These are phyloP conservation scores for Ceratocystis albifundus DNA, from an alignment of 2,329 filamentous ascomycete species.

Conservation along the genomic window DNA sequence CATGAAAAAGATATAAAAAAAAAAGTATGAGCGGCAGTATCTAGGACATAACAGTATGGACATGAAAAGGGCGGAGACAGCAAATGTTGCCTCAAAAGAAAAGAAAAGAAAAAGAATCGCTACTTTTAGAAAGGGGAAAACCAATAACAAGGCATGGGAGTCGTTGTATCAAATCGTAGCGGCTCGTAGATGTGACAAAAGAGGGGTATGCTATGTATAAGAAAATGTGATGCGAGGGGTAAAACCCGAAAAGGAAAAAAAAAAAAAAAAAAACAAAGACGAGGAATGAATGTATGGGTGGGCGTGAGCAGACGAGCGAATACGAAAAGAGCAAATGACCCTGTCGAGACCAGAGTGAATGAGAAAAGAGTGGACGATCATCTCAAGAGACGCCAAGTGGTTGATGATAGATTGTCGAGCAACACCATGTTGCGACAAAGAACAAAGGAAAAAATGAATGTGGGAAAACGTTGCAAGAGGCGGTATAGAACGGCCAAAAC, in stretches of 20 bases:
- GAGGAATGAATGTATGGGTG: neutral
- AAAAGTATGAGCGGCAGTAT: neutral
- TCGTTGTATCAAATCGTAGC: constrained; percentile 3
- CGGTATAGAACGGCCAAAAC: neutral
- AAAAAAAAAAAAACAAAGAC: neutral
- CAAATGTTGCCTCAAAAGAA: neutral
- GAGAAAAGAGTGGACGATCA: constrained; percentile 17
- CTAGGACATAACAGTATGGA: constrained; percentile 2
- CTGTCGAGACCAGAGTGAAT: neutral
- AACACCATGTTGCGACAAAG: neutral
- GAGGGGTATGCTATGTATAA: neutral
- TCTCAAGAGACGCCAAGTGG: constrained; percentile 18
- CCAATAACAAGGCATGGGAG: constrained; percentile 9
- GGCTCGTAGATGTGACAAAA: constrained; percentile 9
- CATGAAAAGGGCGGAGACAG: constrained; percentile 1
- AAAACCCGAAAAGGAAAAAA: too few species aligned
- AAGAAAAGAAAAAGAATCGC: constrained; percentile 5
- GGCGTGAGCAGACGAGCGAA: constrained; percentile 1
- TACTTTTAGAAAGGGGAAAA: constrained; percentile 14
- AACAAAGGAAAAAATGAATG: constrained; percentile 6
- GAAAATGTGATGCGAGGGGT: neutral
- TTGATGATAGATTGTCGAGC: neutral
- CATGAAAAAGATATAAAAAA: neutral
- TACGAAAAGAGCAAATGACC: neutral
- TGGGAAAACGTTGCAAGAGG: neutral